Base-by-base conservation (phyloP, 116 monocot genomes). In the Posidonia oceanica region DNA sequence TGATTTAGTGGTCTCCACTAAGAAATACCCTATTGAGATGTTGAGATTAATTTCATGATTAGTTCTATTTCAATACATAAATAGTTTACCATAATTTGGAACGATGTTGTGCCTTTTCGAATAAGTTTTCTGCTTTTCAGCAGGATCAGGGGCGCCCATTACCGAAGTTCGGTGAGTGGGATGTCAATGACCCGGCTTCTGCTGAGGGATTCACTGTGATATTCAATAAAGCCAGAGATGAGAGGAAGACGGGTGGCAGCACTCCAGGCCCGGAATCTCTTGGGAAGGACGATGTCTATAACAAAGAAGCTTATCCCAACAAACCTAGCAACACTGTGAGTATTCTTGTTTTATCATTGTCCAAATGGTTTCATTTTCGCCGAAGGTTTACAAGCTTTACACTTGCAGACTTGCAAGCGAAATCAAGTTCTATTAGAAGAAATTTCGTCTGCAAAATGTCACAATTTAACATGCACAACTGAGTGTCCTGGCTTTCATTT, bases 191-290 rank as follows among this genome's bases (percentile, higher is more conserved):
- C 69, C 86, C 86, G 36, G 52, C 86, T 62, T 83, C 86, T 51
- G 83, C 83, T 4, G 86, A 86, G 72, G 86, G 86, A 36, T 86
- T 83, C 59, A 86, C 86, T 52, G 83, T 84, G 71, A 87, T 87
- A 38, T 87, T 87, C 71, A 87, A 84, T 73, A 87, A 87, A 75
- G 87, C 87, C 20, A 83, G 87, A 77, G 84, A 87, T 81, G 87
- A 87, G 69, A 87, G 69, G 62, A 87, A 87, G 60, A 82, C 79
- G 3, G 86, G 83, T 59, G 79, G 81, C 54, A 86, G 21, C 23
- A 69, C 76, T 42, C 83, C 53, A 63, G 78, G 75, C 29, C 54
- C 85, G 14, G 83, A 89, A 15, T 83, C 83, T 73, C 81, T 83
- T 13, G 79, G 75, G n/a, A 84, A 52, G 67, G 83, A 89, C 15